These are phyloP conservation scores for Ceratobasidium sp. DNA, from an alignment of 1,284 basidiomycete species.

Conservation along the genomic window DNA sequence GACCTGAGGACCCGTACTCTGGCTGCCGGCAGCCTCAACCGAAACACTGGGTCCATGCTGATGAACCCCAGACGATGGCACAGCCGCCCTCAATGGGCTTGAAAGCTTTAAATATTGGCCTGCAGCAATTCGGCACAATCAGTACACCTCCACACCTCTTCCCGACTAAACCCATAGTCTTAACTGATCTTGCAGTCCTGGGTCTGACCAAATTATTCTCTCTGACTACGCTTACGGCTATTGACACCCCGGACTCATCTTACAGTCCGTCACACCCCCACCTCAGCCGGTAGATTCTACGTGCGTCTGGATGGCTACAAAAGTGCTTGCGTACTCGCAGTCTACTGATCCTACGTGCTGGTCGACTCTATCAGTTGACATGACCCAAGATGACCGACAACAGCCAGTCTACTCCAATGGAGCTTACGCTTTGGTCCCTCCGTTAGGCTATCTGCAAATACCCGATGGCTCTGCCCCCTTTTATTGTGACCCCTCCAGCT, in stretches of 20 bases:
- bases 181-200: too few relatives aligned
- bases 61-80: slow-evolving; percentile 20
- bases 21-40: slow-evolving; percentile 5
- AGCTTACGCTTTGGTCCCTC: slow-evolving; percentile 7
- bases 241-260: slow-evolving; percentile 18
- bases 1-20: slow-evolving; percentile 22
- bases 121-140: slow-evolving; percentile 11
- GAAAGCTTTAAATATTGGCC: slow-evolving; percentile 33
- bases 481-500: slow-evolving; percentile 12
- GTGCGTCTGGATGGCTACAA: slow-evolving; percentile 34
- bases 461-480: neutral
- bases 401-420: neutral
- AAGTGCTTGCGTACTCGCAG: slow-evolving; percentile 25
- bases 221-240: neutral
- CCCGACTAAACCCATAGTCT: too few relatives aligned
- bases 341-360: slow-evolving; percentile 25
- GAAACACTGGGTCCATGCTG: slow-evolving; percentile 9
- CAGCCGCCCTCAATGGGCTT: slow-evolving; percentile 28
- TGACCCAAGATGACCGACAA: slow-evolving; percentile 21
- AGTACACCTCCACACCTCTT: slow-evolving; percentile 8
- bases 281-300: slow-evolving; percentile 21
- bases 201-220: too few relatives aligned
- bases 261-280: slow-evolving; percentile 8
- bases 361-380: slow-evolving; percentile 9
- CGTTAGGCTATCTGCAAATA: neutral